A percentile compares a stretch with the other conserved stretches of the same genome.
Evolutionary conservation across 345 rosid species (phyloP).

Genomic region (Sonneratia alba): DNA sequence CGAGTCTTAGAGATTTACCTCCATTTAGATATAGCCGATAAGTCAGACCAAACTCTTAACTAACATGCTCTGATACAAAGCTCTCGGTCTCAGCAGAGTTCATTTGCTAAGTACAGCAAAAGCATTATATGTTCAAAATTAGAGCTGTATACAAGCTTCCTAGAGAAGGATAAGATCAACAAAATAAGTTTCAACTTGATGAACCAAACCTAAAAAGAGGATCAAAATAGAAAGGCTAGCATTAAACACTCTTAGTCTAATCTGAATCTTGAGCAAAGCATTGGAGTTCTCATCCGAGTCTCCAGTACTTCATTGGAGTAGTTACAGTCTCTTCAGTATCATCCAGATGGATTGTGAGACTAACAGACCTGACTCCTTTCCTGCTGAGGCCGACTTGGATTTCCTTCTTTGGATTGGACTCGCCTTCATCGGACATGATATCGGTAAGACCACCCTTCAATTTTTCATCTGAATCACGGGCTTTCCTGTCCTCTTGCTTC

Average conservation of each 20-base stretch:
- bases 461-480: neutral
- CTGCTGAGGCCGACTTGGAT: neutral
- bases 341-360: neutral
- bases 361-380: neutral
- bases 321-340: neutral
- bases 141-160: neutral
- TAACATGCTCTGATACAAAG: too few relatives aligned
- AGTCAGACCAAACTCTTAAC: too few relatives aligned
- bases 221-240: neutral
- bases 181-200: neutral
- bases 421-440: neutral
- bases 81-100: neutral
- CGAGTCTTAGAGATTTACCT: too few relatives aligned
- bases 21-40: too few relatives aligned
- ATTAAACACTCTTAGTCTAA: neutral
- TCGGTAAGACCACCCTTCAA: neutral
- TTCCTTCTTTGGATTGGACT: neutral
- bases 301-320: neutral
- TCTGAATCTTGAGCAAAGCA: neutral
- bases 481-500: neutral
- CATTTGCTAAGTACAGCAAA: neutral
- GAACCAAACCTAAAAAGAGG: neutral
- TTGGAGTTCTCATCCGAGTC: neutral
- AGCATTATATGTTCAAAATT: neutral
- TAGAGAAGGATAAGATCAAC: neutral